Evolutionary conservation across 2,329 filamentous ascomycete species (phyloP).

Genomic region (Xenosphaeropsis pyriputrescens): DNA sequence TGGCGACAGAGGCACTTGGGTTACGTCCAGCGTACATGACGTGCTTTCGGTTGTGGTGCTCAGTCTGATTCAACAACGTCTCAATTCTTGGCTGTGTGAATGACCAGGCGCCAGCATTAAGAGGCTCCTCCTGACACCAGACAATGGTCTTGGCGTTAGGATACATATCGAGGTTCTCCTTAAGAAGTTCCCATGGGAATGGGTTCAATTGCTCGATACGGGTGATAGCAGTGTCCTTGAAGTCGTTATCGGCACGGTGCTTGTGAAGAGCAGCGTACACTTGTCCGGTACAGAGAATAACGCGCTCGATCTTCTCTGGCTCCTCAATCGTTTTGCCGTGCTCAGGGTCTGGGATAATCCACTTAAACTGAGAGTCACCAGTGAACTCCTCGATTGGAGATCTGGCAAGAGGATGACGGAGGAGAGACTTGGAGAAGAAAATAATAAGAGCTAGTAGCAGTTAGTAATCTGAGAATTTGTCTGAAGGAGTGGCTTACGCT

Average conservation of each 20-base stretch:
- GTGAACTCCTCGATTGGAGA: constrained; percentile 85
- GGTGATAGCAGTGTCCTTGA: constrained; percentile 86
- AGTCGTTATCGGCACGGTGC: constrained; percentile 72
- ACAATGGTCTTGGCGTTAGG: constrained; percentile 96
- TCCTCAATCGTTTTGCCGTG: constrained; percentile 66
- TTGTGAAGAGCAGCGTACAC: constrained; percentile 85
- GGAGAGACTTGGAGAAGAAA: constrained; percentile 96
- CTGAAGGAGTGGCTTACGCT: constrained; percentile 51
- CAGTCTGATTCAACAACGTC: constrained; percentile 84
- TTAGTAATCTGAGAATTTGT: constrained; percentile 7
- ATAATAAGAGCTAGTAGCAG: constrained; percentile 60
- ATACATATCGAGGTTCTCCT: constrained; percentile 93
- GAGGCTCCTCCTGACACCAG: constrained; percentile 93
- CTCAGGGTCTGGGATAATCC: constrained; percentile 85
- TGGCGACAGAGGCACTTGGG: constrained; percentile 87
- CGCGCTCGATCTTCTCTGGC: constrained; percentile 79
- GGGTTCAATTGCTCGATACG: constrained; percentile 96
- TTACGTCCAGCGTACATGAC: constrained; percentile 94
- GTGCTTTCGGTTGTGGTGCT: constrained; percentile 86
- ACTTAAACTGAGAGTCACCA: constrained; percentile 84
- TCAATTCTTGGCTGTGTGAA: constrained; percentile 97
- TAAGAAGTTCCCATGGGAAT: constrained; percentile 95
- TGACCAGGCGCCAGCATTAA: constrained; percentile 94
- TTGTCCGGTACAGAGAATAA: constrained; percentile 89
- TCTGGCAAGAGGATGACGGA: constrained; percentile 85